Evolutionary conservation across 1,284 basidiomycete genomes (phyloP).

Genomic region (Leccinum solheimii): DNA sequence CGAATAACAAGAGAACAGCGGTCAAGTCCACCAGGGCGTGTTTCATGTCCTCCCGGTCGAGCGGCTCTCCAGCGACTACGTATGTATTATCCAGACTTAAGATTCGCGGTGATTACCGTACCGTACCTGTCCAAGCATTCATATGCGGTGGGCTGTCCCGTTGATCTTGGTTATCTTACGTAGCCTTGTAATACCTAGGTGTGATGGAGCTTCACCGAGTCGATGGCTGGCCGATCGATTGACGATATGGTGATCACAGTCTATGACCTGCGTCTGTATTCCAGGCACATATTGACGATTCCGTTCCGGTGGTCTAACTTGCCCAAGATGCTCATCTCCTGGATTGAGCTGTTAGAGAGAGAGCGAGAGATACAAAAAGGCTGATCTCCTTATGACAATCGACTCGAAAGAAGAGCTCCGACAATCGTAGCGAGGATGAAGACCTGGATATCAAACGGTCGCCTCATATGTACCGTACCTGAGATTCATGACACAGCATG

Average conservation of each 20-base stretch:
- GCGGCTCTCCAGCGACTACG: too few relatives aligned
- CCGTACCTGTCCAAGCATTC: background rate
- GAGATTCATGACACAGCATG: background rate
- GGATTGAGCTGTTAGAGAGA: background rate
- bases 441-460: background rate
- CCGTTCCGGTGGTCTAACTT: background rate
- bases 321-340: background rate
- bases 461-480: background rate
- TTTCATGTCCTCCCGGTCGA: too few relatives aligned
- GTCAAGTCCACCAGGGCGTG: constrained; percentile 24
- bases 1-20: background rate
- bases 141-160: background rate
- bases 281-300: background rate
- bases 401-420: background rate
- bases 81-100: background rate
- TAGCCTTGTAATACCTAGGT: background rate
- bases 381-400: background rate
- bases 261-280: background rate
- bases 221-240: background rate
- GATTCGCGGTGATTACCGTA: background rate
- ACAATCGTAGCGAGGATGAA: background rate
- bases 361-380: background rate
- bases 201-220: background rate
- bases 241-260: background rate
- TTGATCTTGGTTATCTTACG: background rate